A percentile compares a stretch with the other conserved stretches of the same genome.
Conservation (phyloP, 1,139 yeast genomes). For the Yamadazyma trypodendri region DNA sequence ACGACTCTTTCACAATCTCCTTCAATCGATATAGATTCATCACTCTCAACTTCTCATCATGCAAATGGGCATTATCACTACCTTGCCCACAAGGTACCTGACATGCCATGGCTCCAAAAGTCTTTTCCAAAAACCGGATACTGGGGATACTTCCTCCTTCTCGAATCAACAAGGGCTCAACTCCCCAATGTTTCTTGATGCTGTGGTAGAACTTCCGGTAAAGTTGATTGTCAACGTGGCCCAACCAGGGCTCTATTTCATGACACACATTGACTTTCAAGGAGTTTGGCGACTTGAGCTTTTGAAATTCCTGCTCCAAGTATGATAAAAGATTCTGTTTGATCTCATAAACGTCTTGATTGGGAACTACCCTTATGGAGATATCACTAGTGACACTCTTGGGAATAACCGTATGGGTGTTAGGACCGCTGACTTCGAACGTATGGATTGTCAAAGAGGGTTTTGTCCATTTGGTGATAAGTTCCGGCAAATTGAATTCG, state of each 20-base stretch:
- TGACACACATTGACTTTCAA: constrained; percentile 62
- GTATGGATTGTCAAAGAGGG: constrained; percentile 92
- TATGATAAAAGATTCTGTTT: constrained; percentile 49
- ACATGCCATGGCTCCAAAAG: constrained; percentile 84
- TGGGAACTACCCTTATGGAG: constrained; percentile 87
- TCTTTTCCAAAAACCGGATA: constrained; percentile 77
- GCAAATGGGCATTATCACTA: constrained; percentile 90
- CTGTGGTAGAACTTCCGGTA: constrained; percentile 65
- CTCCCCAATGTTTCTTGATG: constrained; percentile 60
- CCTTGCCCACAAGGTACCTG: constrained; percentile 97
- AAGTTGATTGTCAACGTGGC: constrained; percentile 74
- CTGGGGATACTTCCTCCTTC: constrained; percentile 98
- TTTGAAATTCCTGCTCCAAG: constrained; percentile 32
- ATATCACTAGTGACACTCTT: constrained; percentile 72
- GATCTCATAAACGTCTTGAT: constrained; percentile 65
- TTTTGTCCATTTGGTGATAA: constrained; percentile 84
- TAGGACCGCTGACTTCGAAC: constrained; percentile 85
- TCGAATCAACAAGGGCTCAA: constrained; percentile 77
- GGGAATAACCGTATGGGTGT: constrained; percentile 87
- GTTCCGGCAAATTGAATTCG: constrained; percentile 41
- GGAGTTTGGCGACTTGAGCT: constrained; percentile 58
- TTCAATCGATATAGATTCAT: constrained; percentile 75
- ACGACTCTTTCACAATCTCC: constrained; percentile 57
- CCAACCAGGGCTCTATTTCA: constrained; percentile 96
- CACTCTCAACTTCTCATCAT: constrained; percentile 80